A percentile compares a stretch with the other conserved stretches of the same genome.
These are phyloP conservation scores for Wickerhamomyces pijperi DNA, from an alignment of 805 yeast species.

Conservation along the genomic window DNA sequence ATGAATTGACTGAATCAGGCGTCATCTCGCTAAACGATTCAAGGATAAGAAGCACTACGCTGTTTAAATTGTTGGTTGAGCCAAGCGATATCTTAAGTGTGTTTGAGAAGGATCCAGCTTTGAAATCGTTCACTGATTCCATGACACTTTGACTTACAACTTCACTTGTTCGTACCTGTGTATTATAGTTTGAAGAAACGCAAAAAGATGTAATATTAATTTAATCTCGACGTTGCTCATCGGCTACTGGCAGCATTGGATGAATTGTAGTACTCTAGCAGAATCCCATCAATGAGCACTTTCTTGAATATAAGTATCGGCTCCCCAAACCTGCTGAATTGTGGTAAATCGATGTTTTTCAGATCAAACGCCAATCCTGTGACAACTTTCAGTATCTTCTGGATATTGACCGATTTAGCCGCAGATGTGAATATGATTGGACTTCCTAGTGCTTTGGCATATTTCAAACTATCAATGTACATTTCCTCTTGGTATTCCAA, in stretches of 20 bases:
- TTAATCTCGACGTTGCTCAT: too few species aligned
- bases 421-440: slow-evolving; percentile 82
- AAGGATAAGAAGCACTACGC: slow-evolving; percentile 55
- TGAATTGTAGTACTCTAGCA: too few species aligned
- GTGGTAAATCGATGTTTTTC: slow-evolving; percentile 54
- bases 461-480: slow-evolving; percentile 71
- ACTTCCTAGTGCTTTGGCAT: slow-evolving; percentile 84
- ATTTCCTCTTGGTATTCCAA: slow-evolving; percentile 75
- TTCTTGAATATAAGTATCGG: slow-evolving; percentile 45
- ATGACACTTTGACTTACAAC: neutral
- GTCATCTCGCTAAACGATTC: slow-evolving; percentile 52
- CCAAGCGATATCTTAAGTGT: slow-evolving; percentile 58
- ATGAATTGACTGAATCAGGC: slow-evolving; percentile 73
- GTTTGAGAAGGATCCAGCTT: slow-evolving; percentile 42
- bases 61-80: slow-evolving; percentile 56
- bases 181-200: too few species aligned
- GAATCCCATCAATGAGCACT: too few species aligned
- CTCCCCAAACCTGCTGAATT: slow-evolving; percentile 79
- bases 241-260: too few species aligned
- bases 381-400: slow-evolving; percentile 84
- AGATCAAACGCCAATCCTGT: slow-evolving; percentile 86
- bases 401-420: slow-evolving; percentile 83
- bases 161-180: too few species aligned
- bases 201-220: too few species aligned
- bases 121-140: slow-evolving; percentile 16